Conservation (phyloP, 75 land plant genomes). For the Pinus tabuliformis region DNA sequence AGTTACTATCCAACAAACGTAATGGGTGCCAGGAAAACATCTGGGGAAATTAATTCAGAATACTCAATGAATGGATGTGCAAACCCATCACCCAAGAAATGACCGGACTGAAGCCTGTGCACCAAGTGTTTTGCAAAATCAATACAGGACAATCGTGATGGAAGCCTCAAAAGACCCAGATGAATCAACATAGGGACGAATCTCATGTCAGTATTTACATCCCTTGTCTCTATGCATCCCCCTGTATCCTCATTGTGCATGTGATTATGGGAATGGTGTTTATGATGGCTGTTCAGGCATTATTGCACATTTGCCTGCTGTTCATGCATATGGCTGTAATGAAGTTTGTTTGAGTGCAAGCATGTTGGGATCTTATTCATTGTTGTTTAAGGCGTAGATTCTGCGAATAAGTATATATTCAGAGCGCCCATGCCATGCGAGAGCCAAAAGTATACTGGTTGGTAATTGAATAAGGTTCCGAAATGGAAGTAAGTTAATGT, state of each 20-base stretch:
- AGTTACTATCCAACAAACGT: not conserved
- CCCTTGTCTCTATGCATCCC: not conserved
- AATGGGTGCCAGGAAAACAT: not conserved
- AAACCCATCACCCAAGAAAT: not conserved
- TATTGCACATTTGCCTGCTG: not conserved
- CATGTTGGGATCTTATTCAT: conserved; percentile 6
- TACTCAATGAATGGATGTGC: not conserved
- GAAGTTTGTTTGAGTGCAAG: conserved; percentile 1
- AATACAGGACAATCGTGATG: not conserved
- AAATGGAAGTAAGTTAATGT: too few relatives aligned
- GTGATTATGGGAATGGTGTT: not conserved
- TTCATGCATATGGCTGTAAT: too few relatives aligned
- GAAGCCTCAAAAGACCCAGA: not conserved
- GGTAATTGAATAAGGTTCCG: too few relatives aligned
- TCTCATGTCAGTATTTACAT: not conserved
- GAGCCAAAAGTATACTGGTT: too few relatives aligned
- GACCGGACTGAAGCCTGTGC: too few relatives aligned
- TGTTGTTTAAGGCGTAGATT: not conserved
- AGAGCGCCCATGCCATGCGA: too few relatives aligned
- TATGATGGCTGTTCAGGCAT: not conserved
- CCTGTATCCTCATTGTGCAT: not conserved
- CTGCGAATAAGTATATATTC: too few relatives aligned
- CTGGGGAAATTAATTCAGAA: not conserved
- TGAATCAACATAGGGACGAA: not conserved
- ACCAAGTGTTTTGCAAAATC: too few relatives aligned